Evolutionary conservation across 495 filamentous ascomycete species (phyloP), one percentile per base, ranked within the genome.

Genomic region (Penicillium malachiteum): DNA sequence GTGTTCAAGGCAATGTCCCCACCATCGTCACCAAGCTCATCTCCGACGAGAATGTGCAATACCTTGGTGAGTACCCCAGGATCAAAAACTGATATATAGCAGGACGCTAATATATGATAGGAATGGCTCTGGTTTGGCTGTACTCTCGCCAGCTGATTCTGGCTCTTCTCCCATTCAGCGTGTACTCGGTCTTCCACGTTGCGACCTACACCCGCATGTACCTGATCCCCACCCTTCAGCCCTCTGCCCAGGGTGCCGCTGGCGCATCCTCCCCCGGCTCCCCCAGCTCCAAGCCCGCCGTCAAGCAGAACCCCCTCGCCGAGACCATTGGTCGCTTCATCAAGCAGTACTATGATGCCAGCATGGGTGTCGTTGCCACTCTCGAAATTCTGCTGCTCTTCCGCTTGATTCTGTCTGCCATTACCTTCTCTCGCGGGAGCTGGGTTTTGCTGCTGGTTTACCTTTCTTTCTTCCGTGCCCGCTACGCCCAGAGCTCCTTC

Each of bases 101-200:
- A 12, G n/a, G 48, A 34, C 40, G 26, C 39, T 50, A 54, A 51
- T 35, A 16, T 39, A 17, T 17, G 17, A 54, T 62, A 97, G 94
- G 82, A 58, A 92, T 97, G 91, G 93, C 95, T 44, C 79, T 97
- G 45, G 83, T 97, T 56, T 97, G 95, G 95, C 89, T 98, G 59
- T 87, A 95, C 72, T 83, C 86, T 18, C 89, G 89, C 60, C 92
- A 97, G 74, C 85, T 95, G 60, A 83, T 89, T 12, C 81, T 96
- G 57, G 94, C 95, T 33, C 84, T 98, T 61, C 83, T 97, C 43
- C 94, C 94, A 3, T 97, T 96, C 76, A 87, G 87, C 57, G 91
- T 98, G 68, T 98, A 98, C 81, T 96, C 92, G 58, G 76, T 97
- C 73, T 98, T 98, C 86, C 94, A 98, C 76, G 90, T 97, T 55